phyloP scores from a whole-genome alignment of 116 monocot genomes.

The Dioscorea cayenensis region DNA sequence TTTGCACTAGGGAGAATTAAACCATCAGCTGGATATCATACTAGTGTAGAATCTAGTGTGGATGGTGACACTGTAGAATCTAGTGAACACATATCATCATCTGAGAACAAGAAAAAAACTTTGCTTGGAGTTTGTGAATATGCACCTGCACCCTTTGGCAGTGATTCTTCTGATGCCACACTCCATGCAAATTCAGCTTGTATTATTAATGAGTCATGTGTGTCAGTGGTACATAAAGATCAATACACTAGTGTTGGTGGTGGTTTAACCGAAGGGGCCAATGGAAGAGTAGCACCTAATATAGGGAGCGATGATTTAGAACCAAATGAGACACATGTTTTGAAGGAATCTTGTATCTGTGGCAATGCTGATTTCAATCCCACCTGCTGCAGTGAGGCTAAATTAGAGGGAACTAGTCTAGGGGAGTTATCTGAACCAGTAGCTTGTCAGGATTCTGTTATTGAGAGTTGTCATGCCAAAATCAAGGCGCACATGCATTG shows the following conservation, averaged over 20 bases:
- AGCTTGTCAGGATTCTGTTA: background rate
- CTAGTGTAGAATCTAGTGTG: background rate
- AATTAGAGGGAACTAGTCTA: background rate
- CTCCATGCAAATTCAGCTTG: background rate
- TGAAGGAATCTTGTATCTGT: background rate
- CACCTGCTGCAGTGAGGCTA: background rate
- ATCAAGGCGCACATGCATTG: background rate
- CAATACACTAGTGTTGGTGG: background rate
- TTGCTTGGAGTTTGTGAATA: background rate
- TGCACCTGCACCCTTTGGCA: no score
- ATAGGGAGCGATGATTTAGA: background rate
- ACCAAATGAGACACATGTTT: background rate
- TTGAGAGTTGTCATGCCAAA: background rate
- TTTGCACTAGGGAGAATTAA: background rate
- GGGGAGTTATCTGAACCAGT: background rate
- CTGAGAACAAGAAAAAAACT: background rate
- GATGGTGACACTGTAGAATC: background rate
- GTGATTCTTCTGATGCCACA: background rate
- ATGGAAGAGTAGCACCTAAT: background rate
- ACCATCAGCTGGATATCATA: background rate
- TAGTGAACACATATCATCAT: background rate
- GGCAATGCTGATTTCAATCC: background rate
- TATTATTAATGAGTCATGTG: background rate
- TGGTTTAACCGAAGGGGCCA: background rate
- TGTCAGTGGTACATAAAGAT: background rate